Percentiles rank a stretch among this genome's conserved stretches.
Evolutionary conservation across 2,329 filamentous ascomycete species (phyloP).

Genomic region (Aspergillus sp.): DNA sequence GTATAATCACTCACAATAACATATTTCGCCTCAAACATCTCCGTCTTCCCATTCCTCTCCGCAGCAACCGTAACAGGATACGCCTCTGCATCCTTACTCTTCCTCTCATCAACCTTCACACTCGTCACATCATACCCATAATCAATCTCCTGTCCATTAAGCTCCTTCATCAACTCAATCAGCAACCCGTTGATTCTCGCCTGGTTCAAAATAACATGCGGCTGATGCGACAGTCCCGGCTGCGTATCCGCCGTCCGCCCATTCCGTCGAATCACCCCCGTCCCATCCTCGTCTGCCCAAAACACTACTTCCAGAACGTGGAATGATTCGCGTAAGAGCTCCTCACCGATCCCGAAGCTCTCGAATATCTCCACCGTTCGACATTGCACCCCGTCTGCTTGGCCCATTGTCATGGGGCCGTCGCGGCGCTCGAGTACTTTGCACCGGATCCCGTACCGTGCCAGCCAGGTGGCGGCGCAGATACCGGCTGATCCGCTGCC

Average conservation of each 20-base stretch:
- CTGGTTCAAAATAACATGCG: slow-evolving; percentile 56
- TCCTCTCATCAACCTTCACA: slow-evolving; percentile 46
- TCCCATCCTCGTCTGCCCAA: slow-evolving; percentile 41
- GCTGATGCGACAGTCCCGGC: slow-evolving; percentile 49
- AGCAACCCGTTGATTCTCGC: slow-evolving; percentile 52
- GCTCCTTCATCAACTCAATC: slow-evolving; percentile 45
- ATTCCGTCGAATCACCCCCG: slow-evolving; percentile 42
- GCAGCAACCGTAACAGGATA: slow-evolving; percentile 45
- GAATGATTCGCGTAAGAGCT: slow-evolving; percentile 53
- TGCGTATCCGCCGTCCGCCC: slow-evolving; percentile 51
- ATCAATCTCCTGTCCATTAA: slow-evolving; percentile 44
- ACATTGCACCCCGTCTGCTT: slow-evolving; percentile 61
- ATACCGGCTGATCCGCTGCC: slow-evolving; percentile 61
- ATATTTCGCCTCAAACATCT: slow-evolving; percentile 47
- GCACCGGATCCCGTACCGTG: slow-evolving; percentile 52
- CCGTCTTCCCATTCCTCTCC: slow-evolving; percentile 36
- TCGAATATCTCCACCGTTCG: slow-evolving; percentile 61
- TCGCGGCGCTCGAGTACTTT: slow-evolving; percentile 54
- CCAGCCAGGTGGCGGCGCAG: slow-evolving; percentile 57
- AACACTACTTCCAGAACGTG: slow-evolving; percentile 57
- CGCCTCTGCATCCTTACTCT: slow-evolving; percentile 30
- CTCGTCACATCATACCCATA: slow-evolving; percentile 51
- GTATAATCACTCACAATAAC: slow-evolving; percentile 40
- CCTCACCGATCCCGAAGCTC: slow-evolving; percentile 52
- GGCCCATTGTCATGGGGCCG: slow-evolving; percentile 53